These are phyloP conservation scores for Papiliotrema flavescens DNA, from an alignment of 1,284 basidiomycete genomes.

Conservation along the genomic window DNA sequence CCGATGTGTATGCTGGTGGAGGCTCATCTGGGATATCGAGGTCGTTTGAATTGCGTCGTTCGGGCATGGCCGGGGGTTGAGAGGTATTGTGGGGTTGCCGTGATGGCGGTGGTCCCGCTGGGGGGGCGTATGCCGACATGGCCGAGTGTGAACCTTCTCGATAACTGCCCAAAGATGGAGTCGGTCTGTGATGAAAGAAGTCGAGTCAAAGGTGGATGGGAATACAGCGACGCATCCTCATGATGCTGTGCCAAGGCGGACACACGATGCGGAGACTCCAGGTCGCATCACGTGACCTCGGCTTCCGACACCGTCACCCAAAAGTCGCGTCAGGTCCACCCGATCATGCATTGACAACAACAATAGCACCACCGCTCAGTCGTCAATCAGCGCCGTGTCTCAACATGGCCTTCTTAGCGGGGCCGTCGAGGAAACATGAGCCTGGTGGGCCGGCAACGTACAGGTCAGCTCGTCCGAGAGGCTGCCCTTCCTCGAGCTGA, in stretches of 20 bases:
- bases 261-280: too few species aligned
- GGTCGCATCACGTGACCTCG: too few species aligned
- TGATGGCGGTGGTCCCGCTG: conserved; percentile 7
- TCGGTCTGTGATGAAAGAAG: too few species aligned
- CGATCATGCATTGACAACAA: neutral
- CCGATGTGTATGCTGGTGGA: conserved; percentile 34
- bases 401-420: conserved; percentile 22
- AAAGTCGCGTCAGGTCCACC: too few species aligned
- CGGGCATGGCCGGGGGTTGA: neutral
- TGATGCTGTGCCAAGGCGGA: too few species aligned
- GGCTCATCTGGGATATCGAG: conserved; percentile 28
- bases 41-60: conserved; percentile 11
- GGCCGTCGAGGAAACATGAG: conserved; percentile 14
- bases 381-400: neutral
- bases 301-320: too few species aligned
- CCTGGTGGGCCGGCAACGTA: conserved; percentile 14
- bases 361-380: neutral
- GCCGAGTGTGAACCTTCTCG: too few species aligned
- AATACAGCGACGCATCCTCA: too few species aligned
- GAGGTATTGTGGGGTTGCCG: neutral
- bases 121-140: conserved; percentile 3
- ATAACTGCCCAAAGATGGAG: too few species aligned
- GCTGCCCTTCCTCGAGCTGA: neutral
- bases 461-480: conserved; percentile 7
- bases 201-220: too few species aligned